Conservation (phyloP, 352 stramenopile species). For the Aphanomyces stellatus region DNA sequence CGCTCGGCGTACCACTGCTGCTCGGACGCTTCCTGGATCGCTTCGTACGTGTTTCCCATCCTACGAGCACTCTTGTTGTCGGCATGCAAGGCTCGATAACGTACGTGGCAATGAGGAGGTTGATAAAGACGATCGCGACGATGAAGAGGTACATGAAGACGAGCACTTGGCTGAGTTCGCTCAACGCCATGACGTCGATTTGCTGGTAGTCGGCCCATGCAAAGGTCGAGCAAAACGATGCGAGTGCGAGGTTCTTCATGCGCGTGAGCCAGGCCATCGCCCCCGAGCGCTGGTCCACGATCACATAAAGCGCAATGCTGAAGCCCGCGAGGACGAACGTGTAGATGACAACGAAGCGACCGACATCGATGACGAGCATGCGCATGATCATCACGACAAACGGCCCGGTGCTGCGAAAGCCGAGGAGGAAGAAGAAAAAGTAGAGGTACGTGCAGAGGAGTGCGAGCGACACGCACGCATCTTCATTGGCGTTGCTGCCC, state of each 20-base stretch:
- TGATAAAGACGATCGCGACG: constrained; percentile 56
- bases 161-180: constrained; percentile 35
- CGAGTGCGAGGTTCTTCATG: constrained; percentile 42
- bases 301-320: constrained; percentile 43
- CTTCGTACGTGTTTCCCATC: constrained; percentile 60
- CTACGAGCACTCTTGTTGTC: constrained; percentile 20
- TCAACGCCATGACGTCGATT: constrained; percentile 27
- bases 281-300: constrained; percentile 36
- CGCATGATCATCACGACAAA: constrained; percentile 62
- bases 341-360: constrained; percentile 50
- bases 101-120: constrained; percentile 56
- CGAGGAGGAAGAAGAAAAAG: constrained; percentile 56
- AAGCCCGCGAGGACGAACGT: constrained; percentile 45
- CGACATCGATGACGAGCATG: constrained; percentile 53
- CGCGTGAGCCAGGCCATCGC: constrained; percentile 27
- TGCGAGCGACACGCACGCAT: constrained; percentile 34
- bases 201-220: constrained; percentile 55
- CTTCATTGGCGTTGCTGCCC: constrained; percentile 26
- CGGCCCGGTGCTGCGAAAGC: constrained; percentile 48
- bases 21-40: constrained; percentile 47
- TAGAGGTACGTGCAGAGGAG: constrained; percentile 56
- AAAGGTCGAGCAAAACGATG: constrained; percentile 47
- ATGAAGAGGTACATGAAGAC: constrained; percentile 55
- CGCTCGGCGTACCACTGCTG: constrained; percentile 54
- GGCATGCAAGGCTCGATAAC: neutral